Evolutionary conservation across 208 protist species (phyloP).

Genomic region (Leishmania aethiopica): DNA sequence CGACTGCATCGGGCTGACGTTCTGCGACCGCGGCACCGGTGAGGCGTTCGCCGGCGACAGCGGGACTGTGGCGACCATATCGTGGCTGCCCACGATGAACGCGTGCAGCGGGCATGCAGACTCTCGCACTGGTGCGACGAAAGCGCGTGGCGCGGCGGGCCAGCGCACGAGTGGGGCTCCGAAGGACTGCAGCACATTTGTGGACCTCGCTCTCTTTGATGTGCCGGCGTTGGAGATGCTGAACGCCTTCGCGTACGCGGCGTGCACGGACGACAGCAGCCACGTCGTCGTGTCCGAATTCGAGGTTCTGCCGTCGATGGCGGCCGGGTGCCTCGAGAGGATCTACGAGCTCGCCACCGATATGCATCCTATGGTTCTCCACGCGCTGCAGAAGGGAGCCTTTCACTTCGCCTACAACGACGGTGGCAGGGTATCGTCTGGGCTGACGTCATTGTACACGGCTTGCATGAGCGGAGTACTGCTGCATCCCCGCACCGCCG

Average conservation of each 20-base stretch:
- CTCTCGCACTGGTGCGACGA: too few relatives aligned
- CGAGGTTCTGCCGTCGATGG: conserved; percentile 74
- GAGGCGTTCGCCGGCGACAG: conserved; percentile 8
- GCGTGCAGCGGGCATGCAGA: not conserved
- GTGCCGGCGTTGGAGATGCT: conserved; percentile 63
- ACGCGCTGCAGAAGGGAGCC: conserved; percentile 40
- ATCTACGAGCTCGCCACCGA: conserved; percentile 75
- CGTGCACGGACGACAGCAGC: conserved; percentile 49
- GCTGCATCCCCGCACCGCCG: conserved; percentile 67
- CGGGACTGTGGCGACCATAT: not conserved
- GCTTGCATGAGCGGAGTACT: conserved; percentile 76
- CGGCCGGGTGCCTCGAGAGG: conserved; percentile 71
- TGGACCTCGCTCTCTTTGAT: conserved; percentile 21
- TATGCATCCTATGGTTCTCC: conserved; percentile 56
- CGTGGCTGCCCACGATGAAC: conserved; percentile 1
- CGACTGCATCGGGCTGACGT: conserved; percentile 67
- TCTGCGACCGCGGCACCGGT: conserved; percentile 57
- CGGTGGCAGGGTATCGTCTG: not conserved
- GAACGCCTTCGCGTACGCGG: conserved; percentile 70
- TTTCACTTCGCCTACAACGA: conserved; percentile 45
- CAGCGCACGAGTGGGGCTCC: not conserved
- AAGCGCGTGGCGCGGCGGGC: not conserved
- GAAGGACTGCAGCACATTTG: not conserved
- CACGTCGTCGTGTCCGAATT: conserved; percentile 83
- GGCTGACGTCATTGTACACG: conserved; percentile 64